Evolutionary conservation across 2,329 filamentous ascomycete species (phyloP), one percentile per base, ranked within the genome.

Genomic region (Ceratocystiopsis sp.): DNA sequence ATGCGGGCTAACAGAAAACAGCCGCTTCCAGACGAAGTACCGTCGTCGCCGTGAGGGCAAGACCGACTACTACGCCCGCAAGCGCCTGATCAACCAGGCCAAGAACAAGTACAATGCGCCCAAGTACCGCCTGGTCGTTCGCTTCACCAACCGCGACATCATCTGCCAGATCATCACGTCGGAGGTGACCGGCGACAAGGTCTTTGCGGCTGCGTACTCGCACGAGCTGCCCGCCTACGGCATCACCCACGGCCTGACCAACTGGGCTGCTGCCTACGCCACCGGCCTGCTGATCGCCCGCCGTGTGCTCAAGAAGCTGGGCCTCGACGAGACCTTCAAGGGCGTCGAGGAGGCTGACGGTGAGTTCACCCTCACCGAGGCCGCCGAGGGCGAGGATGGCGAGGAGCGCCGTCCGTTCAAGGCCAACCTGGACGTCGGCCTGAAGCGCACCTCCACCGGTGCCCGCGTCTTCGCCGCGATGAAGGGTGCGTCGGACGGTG

Each of bases 81-180:
- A 96, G 84, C 83, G 91, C 63, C 78, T 98, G 68, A 91, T 96
- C 76, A 87, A 85, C 74, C 91, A 98, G 78, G 91, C 91, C 73
- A 98, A 96, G 85, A 98, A 98, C 85, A 98, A 98, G 83, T 98
- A 96, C 83, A 93, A 93, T 73, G 83, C 91, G 52, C 91, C 91
- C 70, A 98, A 98, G 80, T 96, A 98, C 82, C 84, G 91, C 63
- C 82, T 98, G 62, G 91, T 98, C 55, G 85, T 98, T 65, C 91
- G 91, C 67, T 94, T 93, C 82, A 93, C 85, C 76, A 93, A 96
- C 82, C 85, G 86, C 69, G 89, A 98, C 77, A 93, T 96, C 74
- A 83, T 96, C 72, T 80, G 78, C 71, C 91, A 98, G 75, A 91
- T 98, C 65, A 78, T 98, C 65, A 82, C 76, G 63, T 93, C 91